A percentile compares a stretch with the other conserved stretches of the same genome.
phyloP scores from a whole-genome alignment of 2,329 filamentous ascomycete genomes.

The Botrytis hyacinthi region DNA sequence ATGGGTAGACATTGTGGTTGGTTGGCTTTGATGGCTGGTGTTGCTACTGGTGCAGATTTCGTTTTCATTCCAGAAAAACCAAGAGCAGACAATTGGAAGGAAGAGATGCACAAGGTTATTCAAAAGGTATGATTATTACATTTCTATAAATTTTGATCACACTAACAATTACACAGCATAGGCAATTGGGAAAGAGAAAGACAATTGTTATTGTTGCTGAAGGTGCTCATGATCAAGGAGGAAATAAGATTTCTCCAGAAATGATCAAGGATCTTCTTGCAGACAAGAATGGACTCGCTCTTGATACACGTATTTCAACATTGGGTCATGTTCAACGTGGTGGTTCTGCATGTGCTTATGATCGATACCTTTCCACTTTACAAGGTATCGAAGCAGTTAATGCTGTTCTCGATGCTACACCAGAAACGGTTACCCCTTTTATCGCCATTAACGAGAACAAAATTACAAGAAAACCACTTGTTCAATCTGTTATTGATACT shows the following conservation, averaged over 20 bases:
- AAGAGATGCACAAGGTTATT: conserved; percentile 81
- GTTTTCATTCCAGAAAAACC: conserved; percentile 96
- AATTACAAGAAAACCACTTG: conserved; percentile 83
- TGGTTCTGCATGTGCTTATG: conserved; percentile 87
- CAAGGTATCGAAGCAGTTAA: conserved; percentile 94
- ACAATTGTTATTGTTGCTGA: conserved; percentile 98
- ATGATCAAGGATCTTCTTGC: conserved; percentile 89
- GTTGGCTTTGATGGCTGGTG: conserved; percentile 93
- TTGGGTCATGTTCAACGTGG: conserved; percentile 97
- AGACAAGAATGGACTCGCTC: conserved; percentile 67
- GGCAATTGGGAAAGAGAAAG: conserved; percentile 86
- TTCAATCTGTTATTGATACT: conserved; percentile 84
- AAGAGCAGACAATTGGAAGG: conserved; percentile 80
- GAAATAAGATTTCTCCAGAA: conserved; percentile 77
- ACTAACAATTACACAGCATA: conserved; percentile 58
- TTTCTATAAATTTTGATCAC: background rate
- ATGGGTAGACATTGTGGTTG: conserved; percentile 98
- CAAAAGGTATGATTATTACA: conserved; percentile 53
- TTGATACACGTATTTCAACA: conserved; percentile 93
- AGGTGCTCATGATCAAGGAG: conserved; percentile 80
- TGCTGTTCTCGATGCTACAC: conserved; percentile 83
- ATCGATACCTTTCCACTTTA: conserved; percentile 86
- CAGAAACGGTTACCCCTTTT: conserved; percentile 86
- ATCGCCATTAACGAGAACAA: conserved; percentile 98
- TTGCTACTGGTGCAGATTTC: conserved; percentile 93